A percentile compares a stretch with the other conserved stretches of the same genome.
Conservation (phyloP, 768 basidiomycete species). For the Paxillus ammoniavirescens region DNA sequence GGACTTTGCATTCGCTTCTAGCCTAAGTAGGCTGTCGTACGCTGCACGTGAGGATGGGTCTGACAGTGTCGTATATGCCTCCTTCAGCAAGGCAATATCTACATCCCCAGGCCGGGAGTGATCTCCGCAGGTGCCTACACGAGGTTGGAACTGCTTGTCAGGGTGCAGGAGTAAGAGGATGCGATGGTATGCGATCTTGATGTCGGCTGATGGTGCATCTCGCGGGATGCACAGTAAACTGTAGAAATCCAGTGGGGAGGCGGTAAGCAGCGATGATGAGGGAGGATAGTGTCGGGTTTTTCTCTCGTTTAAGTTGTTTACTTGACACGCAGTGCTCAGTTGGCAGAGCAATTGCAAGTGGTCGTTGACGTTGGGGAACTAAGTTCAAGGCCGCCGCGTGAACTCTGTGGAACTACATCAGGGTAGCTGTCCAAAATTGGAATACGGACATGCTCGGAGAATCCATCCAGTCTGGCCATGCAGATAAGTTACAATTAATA, state of each 20-base stretch:
- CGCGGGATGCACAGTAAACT: conserved; percentile 50
- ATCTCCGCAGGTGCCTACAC: conserved; percentile 29
- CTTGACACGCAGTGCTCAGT: background rate
- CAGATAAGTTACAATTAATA: no score
- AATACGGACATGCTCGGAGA: no score
- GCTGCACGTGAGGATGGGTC: conserved; percentile 43
- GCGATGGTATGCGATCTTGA: conserved; percentile 72
- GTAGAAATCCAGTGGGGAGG: conserved; percentile 50
- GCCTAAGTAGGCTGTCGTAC: conserved; percentile 43
- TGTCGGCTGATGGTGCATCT: conserved; percentile 48
- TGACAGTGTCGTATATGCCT: conserved; percentile 65
- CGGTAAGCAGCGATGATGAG: background rate
- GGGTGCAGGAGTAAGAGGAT: conserved; percentile 66
- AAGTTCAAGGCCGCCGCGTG: no score
- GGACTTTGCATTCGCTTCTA: conserved; percentile 4
- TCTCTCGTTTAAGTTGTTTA: background rate
- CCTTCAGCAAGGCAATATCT: conserved; percentile 60
- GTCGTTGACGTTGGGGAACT: no score
- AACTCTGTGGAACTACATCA: no score
- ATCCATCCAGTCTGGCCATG: no score
- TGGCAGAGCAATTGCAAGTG: background rate
- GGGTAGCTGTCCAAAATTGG: no score
- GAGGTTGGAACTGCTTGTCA: conserved; percentile 41
- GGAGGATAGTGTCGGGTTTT: background rate
- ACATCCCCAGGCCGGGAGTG: conserved; percentile 7